Percentiles rank a stretch among this genome's conserved stretches.
Evolutionary conservation across 1,284 basidiomycete genomes (phyloP).

Genomic region (Phellopilus nigrolimitatus): DNA sequence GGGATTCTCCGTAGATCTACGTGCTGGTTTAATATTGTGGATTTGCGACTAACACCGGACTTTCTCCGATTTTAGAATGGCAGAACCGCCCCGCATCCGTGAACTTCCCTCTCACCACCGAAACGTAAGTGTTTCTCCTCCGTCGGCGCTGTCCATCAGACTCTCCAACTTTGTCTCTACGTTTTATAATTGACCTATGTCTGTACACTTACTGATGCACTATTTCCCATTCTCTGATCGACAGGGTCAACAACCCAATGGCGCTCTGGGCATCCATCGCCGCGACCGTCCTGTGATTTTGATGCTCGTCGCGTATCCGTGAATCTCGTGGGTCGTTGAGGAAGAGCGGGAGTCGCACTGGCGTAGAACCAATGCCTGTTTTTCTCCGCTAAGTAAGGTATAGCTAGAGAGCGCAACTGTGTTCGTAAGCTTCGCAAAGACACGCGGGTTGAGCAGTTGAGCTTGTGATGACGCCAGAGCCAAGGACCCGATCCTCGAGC

Average conservation of each 20-base stretch:
- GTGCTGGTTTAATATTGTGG: no score
- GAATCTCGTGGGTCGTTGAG: background rate
- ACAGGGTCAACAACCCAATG: slow-evolving; percentile 24
- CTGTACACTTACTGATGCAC: background rate
- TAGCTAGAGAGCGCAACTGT: background rate
- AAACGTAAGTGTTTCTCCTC: slow-evolving; percentile 36
- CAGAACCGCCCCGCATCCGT: slow-evolving; percentile 50
- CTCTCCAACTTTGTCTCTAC: background rate
- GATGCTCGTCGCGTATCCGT: background rate
- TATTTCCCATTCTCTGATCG: background rate
- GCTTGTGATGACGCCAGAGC: background rate
- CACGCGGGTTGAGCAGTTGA: background rate
- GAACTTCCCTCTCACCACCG: slow-evolving; percentile 44
- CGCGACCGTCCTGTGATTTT: slow-evolving; percentile 17
- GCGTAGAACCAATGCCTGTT: no score
- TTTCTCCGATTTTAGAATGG: slow-evolving; percentile 41
- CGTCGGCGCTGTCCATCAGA: background rate
- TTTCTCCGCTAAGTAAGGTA: background rate
- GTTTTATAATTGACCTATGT: slow-evolving; percentile 8
- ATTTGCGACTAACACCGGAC: background rate
- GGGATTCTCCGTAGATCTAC: no score
- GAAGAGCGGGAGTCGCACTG: background rate
- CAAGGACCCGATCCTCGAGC: background rate
- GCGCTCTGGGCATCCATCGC: slow-evolving; percentile 23
- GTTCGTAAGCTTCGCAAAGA: background rate